These are phyloP conservation scores for Hymenotorrendiella dingleyae DNA, from an alignment of 2,329 filamentous ascomycete species.

Conservation along the genomic window DNA sequence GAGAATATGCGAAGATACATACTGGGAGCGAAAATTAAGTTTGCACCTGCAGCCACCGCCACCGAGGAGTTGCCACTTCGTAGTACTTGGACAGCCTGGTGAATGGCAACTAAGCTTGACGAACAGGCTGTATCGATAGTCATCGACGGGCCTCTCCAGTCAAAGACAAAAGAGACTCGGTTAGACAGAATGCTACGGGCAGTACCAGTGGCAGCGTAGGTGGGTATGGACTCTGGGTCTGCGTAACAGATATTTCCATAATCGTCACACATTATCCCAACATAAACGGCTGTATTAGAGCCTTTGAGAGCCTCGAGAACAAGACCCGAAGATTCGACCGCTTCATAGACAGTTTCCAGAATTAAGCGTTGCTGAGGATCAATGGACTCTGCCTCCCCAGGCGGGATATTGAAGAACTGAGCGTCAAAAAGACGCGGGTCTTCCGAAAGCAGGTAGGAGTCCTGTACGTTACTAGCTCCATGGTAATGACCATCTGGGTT, in stretches of 20 bases:
- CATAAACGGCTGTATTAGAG: slow-evolving; percentile 23
- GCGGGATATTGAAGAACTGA: slow-evolving; percentile 29
- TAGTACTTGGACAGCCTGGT: slow-evolving; percentile 1
- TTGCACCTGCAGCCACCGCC: not conserved
- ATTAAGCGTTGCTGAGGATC: slow-evolving; percentile 3
- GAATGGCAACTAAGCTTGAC: not conserved
- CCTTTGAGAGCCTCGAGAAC: slow-evolving; percentile 15
- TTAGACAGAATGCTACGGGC: slow-evolving; percentile 32
- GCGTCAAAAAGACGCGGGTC: slow-evolving; percentile 34
- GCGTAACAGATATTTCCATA: slow-evolving; percentile 17
- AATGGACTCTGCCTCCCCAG: slow-evolving; percentile 16
- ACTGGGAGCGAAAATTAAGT: not conserved
- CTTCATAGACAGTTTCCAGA: slow-evolving; percentile 22
- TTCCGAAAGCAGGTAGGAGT: slow-evolving; percentile 31
- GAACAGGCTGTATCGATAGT: slow-evolving; percentile 2
- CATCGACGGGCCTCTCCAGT: slow-evolving; percentile 14
- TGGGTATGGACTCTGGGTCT: slow-evolving; percentile 31
- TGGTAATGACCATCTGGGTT: slow-evolving; percentile 42
- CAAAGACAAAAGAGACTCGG: slow-evolving; percentile 36
- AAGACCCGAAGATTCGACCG: slow-evolving; percentile 18
- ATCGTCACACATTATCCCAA: slow-evolving; percentile 28
- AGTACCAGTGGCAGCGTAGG: slow-evolving; percentile 30
- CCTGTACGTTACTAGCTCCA: slow-evolving; percentile 13
- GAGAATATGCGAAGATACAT: too few species aligned
- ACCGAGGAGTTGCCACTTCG: not conserved